These are phyloP conservation scores for Gossypium turneri DNA, from an alignment of 345 rosid genomes.

Conservation along the genomic window DNA sequence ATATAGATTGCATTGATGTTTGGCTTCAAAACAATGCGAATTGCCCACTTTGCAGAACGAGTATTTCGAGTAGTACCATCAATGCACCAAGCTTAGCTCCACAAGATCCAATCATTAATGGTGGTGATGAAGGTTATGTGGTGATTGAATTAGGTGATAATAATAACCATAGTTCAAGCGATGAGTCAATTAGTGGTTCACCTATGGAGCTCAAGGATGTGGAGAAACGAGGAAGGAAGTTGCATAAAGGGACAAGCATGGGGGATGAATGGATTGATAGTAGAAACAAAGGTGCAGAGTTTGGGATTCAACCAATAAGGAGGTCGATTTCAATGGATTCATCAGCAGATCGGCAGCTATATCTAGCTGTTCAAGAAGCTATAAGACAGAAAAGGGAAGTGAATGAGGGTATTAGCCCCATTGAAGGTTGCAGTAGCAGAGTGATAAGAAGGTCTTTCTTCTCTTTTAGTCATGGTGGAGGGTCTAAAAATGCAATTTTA, in stretches of 20 bases:
- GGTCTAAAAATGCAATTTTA: slow-evolving; percentile 57
- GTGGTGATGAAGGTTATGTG: slow-evolving; percentile 62
- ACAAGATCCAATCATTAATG: slow-evolving; percentile 34
- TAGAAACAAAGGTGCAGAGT: slow-evolving; percentile 53
- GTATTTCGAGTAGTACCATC: slow-evolving; percentile 44
- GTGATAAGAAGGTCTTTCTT: slow-evolving; percentile 60
- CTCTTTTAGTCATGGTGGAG: slow-evolving; percentile 64
- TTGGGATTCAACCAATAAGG: slow-evolving; percentile 63
- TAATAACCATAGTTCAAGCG: slow-evolving; percentile 9
- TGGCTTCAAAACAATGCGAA: slow-evolving; percentile 92
- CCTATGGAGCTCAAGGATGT: slow-evolving; percentile 30
- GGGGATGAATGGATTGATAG: slow-evolving; percentile 81
- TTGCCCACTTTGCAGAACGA: slow-evolving; percentile 84
- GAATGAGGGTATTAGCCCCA: slow-evolving; percentile 35
- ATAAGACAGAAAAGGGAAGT: slow-evolving; percentile 41
- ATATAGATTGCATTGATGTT: slow-evolving; percentile 84
- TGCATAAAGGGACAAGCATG: slow-evolving; percentile 60
- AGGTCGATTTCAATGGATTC: slow-evolving; percentile 94
- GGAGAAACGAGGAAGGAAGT: slow-evolving; percentile 37
- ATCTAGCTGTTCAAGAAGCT: slow-evolving; percentile 58
- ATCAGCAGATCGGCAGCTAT: slow-evolving; percentile 54
- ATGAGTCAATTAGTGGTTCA: slow-evolving; percentile 34
- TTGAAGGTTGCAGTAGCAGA: slow-evolving; percentile 45
- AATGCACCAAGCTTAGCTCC: slow-evolving; percentile 49
- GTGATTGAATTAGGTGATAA: slow-evolving; percentile 58